Conservation (phyloP, 305 asterid genomes). For the Salvia sclarea region DNA sequence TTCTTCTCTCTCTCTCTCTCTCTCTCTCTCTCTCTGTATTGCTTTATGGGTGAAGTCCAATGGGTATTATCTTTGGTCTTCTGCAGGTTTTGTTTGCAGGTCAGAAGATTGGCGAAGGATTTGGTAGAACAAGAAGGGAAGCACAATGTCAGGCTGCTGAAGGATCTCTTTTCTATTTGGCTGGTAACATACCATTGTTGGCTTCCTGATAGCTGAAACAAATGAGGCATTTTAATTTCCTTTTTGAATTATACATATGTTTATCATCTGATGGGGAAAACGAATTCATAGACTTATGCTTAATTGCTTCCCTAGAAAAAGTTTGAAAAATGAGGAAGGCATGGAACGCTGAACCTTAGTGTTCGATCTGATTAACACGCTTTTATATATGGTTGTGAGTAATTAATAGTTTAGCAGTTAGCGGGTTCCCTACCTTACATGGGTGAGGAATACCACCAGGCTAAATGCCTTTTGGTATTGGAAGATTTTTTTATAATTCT, state of each 20-base stretch:
- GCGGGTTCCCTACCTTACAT: background rate
- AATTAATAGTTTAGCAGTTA: background rate
- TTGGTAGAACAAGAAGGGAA: conserved; percentile 87
- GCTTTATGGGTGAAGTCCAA: background rate
- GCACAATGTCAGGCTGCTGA: conserved; percentile 80
- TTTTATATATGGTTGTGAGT: background rate
- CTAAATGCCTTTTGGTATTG: background rate
- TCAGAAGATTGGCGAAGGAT: conserved; percentile 78
- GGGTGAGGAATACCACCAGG: background rate
- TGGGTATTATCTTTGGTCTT: conserved; percentile 31
- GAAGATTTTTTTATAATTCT: background rate
- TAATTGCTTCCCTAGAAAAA: background rate
- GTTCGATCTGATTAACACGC: background rate
- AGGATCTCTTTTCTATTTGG: conserved; percentile 75
- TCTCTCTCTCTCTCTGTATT: background rate
- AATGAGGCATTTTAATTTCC: conserved; percentile 10
- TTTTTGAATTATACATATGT: background rate
- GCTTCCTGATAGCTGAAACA: conserved; percentile 28
- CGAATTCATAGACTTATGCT: background rate
- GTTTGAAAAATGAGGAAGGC: conserved; percentile 4
- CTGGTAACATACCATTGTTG: conserved; percentile 51
- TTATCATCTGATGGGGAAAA: background rate
- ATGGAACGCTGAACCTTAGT: background rate
- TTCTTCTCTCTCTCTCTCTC: conserved; percentile 1
- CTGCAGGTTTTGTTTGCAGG: conserved; percentile 84